phyloP scores from a whole-genome alignment of 495 filamentous ascomycete genomes.

The Neurospora sp. region DNA sequence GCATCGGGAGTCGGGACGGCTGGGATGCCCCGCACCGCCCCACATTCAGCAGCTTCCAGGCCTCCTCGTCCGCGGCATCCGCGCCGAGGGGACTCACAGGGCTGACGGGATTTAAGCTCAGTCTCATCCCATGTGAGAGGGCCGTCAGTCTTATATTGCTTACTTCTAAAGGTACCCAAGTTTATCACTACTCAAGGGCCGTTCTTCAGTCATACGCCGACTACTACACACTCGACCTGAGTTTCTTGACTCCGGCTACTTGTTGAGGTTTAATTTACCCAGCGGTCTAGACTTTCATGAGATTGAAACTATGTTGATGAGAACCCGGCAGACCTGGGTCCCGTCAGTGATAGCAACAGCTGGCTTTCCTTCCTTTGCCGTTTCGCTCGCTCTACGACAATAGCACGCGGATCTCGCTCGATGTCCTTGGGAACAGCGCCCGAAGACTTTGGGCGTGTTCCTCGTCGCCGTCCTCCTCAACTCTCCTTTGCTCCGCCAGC shows the following conservation, averaged over 20 bases:
- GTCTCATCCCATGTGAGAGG: neutral
- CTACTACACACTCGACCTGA: neutral
- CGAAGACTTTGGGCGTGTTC: constrained; percentile 43
- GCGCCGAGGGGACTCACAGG: neutral
- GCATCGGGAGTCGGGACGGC: neutral
- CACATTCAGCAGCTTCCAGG: neutral
- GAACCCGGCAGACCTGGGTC: neutral
- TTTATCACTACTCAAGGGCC: neutral
- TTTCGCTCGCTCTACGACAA: constrained; percentile 35
- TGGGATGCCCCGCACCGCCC: neutral
- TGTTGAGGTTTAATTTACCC: neutral
- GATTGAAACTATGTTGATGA: neutral
- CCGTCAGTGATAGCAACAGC: neutral
- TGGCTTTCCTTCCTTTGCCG: neutral
- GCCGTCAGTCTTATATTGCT: neutral
- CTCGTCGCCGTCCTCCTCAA: constrained; percentile 24
- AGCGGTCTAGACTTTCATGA: neutral
- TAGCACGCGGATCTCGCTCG: constrained; percentile 75
- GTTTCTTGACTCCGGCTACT: neutral
- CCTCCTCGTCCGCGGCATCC: neutral
- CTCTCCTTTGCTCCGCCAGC: constrained; percentile 26
- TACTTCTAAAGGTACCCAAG: neutral
- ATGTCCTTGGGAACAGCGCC: constrained; percentile 70
- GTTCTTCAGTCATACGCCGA: neutral
- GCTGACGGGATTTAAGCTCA: neutral